Base-by-base conservation (phyloP, 805 yeast species). In the Wickerhamomyces bovis region DNA sequence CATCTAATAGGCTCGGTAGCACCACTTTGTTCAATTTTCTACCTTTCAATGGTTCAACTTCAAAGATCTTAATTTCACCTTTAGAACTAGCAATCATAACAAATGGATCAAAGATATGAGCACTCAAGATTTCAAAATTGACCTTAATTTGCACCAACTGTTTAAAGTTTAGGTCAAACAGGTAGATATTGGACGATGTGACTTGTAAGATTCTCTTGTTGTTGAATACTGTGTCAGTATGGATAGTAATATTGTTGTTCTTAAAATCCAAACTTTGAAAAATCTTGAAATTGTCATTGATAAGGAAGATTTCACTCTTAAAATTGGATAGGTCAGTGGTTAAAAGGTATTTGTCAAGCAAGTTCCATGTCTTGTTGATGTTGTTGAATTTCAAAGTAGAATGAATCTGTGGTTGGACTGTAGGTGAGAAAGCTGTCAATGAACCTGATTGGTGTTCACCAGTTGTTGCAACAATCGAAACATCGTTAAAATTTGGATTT, bases 321-420 rank as follows among this genome's bases (percentile, higher is more conserved):
- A 72, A 72, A 49, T 79, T 78, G 18, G 72, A 66, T 38, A 77
- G 76, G 60, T 84, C 90, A 0, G 95, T 84, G 0, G 95, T 84
- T 19, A 88, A 73, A 42, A 88, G 67, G 58, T 76, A 86, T 50
- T 73, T 74, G 57, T 80, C 80, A 42, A 69, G 66, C 25, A 87
- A 63, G 38, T 85, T 84, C 95, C 95, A 89, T 56, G 86, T 73
- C 54, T 82, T 78, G 53, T 82, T 78, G 30, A 85, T 82, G 58
- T 80, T 84, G 19, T 83, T 83, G 57, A 85, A 85, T 50, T 78
- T 81, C 44, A 87, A 71, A 3, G 89, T 81, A 2, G 87, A 78
- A 44, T 78, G 76, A 9, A 89, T 76, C 0, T 61, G 62, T 1
- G 96, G 95, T 48, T 81, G 80, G 13, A 89, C 72, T 3, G 84